phyloP scores from a whole-genome alignment of 192 early-diverging fungal species.

The Entomortierella beljakovae region DNA sequence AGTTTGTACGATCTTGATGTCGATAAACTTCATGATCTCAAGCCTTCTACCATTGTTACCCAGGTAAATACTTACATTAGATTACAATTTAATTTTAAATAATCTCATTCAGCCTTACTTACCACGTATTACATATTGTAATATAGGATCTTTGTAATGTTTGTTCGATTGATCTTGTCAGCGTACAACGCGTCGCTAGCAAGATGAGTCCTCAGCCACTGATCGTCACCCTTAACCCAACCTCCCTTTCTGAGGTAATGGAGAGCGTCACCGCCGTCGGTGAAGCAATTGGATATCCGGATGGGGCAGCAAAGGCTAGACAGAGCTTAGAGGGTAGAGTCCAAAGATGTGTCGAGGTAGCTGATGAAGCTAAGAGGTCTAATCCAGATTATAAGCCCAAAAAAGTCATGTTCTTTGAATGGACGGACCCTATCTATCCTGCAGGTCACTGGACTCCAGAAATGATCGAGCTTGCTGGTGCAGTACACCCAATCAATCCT shows the following conservation, averaged over 20 bases:
- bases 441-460: constrained; percentile 68
- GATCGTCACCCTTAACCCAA: constrained; percentile 55
- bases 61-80: constrained; percentile 31
- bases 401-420: constrained; percentile 62
- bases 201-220: constrained; percentile 57
- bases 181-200: constrained; percentile 60
- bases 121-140: background rate
- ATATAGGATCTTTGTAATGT: constrained; percentile 63
- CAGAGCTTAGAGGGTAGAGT: constrained; percentile 48
- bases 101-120: background rate
- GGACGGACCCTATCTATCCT: constrained; percentile 62
- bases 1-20: constrained; percentile 62
- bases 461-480: constrained; percentile 61
- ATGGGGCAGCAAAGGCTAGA: constrained; percentile 42
- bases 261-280: constrained; percentile 59
- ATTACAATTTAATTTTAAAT: background rate
- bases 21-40: constrained; percentile 46
- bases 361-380: constrained; percentile 3
- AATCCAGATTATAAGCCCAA: constrained; percentile 37
- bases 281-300: constrained; percentile 37
- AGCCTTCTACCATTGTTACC: constrained; percentile 63
- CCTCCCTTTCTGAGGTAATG: constrained; percentile 58
- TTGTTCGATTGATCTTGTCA: constrained; percentile 64
- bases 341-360: constrained; percentile 41
- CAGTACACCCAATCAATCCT: constrained; percentile 57